A percentile compares a stretch with the other conserved stretches of the same genome.
Evolutionary conservation across 768 basidiomycete species (phyloP).

Genomic region (Podaxis sp.): DNA sequence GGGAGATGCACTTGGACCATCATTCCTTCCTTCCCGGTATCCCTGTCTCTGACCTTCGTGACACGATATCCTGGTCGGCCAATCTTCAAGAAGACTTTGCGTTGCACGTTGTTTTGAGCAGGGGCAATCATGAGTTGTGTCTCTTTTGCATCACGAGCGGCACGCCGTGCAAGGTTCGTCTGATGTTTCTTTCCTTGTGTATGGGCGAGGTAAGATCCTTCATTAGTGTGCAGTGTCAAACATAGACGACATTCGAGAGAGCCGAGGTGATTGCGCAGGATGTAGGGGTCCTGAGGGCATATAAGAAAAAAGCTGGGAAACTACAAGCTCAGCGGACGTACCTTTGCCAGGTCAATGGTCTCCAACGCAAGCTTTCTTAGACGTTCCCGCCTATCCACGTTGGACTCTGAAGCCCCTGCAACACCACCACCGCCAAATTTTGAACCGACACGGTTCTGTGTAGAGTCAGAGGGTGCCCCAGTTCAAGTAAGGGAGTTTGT

Average conservation of each 20-base stretch:
- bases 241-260: conserved; percentile 98
- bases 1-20: conserved; percentile 97
- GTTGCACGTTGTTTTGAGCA: conserved; percentile 73
- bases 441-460: conserved; percentile 91
- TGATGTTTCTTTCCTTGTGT: conserved; percentile 99
- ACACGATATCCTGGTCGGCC: conserved; percentile 94
- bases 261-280: conserved; percentile 97
- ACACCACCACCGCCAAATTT: conserved; percentile 97
- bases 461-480: not conserved
- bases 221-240: conserved; percentile 97
- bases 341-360: conserved; percentile 98
- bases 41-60: conserved; percentile 92
- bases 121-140: conserved; percentile 88
- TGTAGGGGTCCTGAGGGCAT: conserved; percentile 79
- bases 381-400: conserved; percentile 93
- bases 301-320: conserved; percentile 16
- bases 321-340: conserved; percentile 28
- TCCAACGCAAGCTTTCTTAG: conserved; percentile 93
- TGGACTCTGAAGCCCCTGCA: conserved; percentile 91
- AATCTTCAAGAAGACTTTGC: conserved; percentile 97
- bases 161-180: conserved; percentile 95
- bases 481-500: not conserved
- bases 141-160: conserved; percentile 96
- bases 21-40: conserved; percentile 92
- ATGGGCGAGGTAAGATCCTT: conserved; percentile 98